Evolutionary conservation across 2,329 filamentous ascomycete genomes (phyloP).

Genomic region (Cladosporium sp.): DNA sequence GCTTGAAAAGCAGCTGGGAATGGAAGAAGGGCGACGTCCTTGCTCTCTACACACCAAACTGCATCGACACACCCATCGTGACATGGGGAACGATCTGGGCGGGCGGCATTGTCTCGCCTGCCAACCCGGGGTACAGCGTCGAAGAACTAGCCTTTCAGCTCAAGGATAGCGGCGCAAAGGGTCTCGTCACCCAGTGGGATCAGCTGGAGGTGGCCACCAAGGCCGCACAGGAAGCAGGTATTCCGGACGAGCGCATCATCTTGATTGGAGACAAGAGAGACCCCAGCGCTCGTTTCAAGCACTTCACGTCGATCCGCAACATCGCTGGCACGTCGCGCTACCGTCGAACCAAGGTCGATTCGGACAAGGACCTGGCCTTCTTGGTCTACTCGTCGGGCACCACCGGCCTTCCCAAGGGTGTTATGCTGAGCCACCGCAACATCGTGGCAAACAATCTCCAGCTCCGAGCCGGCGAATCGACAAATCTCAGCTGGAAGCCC

Average conservation of each 20-base stretch:
- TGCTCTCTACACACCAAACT: conserved; percentile 76
- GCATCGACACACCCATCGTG: conserved; percentile 71
- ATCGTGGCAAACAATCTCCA: conserved; percentile 64
- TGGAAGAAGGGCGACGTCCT: conserved; percentile 83
- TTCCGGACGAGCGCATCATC: conserved; percentile 66
- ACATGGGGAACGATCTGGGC: conserved; percentile 79
- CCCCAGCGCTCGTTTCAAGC: conserved; percentile 53
- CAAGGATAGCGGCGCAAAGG: conserved; percentile 68
- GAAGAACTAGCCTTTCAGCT: conserved; percentile 82
- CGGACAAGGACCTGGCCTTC: conserved; percentile 70
- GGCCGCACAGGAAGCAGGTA: conserved; percentile 63
- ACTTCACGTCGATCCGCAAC: conserved; percentile 66
- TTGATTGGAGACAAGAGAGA: conserved; percentile 67
- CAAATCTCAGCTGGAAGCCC: conserved; percentile 49
- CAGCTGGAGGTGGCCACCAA: conserved; percentile 58
- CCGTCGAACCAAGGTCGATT: conserved; percentile 56
- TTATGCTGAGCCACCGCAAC: conserved; percentile 78
- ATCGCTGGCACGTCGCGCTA: conserved; percentile 54
- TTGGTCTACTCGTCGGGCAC: conserved; percentile 87
- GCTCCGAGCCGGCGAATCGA: conserved; percentile 32
- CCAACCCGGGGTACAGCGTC: conserved; percentile 79
- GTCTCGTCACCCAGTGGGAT: conserved; percentile 64
- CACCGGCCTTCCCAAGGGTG: conserved; percentile 85
- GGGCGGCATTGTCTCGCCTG: conserved; percentile 74
- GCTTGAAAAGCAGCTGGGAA: conserved; percentile 64